Conservation (phyloP, 805 yeast genomes). For the Starmerella apis region DNA sequence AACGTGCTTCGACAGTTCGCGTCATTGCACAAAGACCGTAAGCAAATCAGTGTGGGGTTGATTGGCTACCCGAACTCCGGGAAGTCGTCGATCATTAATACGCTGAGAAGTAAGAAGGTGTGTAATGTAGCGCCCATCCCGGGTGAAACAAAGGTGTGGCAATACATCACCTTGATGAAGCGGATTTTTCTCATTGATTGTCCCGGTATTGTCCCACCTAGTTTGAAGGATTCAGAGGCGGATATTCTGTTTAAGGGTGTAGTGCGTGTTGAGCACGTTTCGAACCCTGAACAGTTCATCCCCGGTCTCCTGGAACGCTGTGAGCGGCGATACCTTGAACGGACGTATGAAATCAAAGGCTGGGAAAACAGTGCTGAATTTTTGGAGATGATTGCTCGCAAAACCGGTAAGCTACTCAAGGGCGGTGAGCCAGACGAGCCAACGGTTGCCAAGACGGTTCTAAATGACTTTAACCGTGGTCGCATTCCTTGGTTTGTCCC, state of each 20-base stretch:
- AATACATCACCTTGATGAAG: conserved; percentile 93
- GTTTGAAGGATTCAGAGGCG: conserved; percentile 75
- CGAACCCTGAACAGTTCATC: conserved; percentile 89
- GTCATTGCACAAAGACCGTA: conserved; percentile 78
- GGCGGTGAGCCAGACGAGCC: conserved; percentile 98
- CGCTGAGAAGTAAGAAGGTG: conserved; percentile 87
- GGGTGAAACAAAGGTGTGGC: conserved; percentile 99
- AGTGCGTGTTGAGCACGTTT: conserved; percentile 95
- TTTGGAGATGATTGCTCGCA: conserved; percentile 81
- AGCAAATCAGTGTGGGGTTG: conserved; percentile 93
- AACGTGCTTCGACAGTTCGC: conserved; percentile 90
- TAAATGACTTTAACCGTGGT: conserved; percentile 93
- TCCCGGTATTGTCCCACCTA: conserved; percentile 98
- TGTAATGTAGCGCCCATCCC: conserved; percentile 97
- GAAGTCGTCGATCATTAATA: conserved; percentile 88
- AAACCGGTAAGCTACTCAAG: conserved; percentile 81
- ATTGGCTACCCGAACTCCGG: conserved; percentile 99
- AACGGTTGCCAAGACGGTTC: conserved; percentile 79
- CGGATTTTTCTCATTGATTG: conserved; percentile 91
- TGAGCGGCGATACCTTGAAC: conserved; percentile 78
- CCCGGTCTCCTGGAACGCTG: conserved; percentile 79
- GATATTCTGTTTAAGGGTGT: conserved; percentile 94
- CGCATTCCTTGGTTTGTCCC: conserved; percentile 96
- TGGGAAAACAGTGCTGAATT: conserved; percentile 72
- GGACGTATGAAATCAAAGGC: conserved; percentile 89